Percentiles rank a stretch among this genome's conserved stretches.
Conservation (phyloP, 306 rosid species). For the Vigna hirtella region DNA sequence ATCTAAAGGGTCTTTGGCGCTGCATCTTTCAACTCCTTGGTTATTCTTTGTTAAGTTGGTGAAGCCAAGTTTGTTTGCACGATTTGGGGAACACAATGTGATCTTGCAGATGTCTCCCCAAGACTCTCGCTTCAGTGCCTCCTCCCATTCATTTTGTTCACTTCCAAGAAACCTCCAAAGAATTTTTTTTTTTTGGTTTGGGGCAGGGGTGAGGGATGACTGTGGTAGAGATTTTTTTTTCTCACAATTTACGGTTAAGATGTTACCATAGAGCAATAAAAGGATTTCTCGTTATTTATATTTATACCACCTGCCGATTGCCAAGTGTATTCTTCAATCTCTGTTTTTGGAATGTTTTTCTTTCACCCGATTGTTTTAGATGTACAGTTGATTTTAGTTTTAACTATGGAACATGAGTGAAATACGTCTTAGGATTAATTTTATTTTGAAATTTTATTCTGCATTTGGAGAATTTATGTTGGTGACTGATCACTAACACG, state of each 20-base stretch:
- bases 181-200: background rate
- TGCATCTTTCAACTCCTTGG: slow-evolving; percentile 27
- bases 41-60: slow-evolving; percentile 41
- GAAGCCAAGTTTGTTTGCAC: slow-evolving; percentile 48
- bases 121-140: slow-evolving; percentile 23
- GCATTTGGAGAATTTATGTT: background rate
- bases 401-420: background rate
- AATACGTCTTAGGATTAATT: background rate
- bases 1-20: slow-evolving; percentile 37
- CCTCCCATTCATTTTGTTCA: slow-evolving; percentile 50
- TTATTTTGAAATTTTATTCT: background rate
- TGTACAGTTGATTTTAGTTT: background rate
- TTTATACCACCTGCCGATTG: slow-evolving; percentile 20
- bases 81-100: slow-evolving; percentile 32
- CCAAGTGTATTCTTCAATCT: slow-evolving; percentile 14
- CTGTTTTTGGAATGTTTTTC: background rate
- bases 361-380: background rate
- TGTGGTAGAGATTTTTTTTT: background rate
- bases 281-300: slow-evolving; percentile 43
- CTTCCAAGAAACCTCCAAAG: slow-evolving; percentile 32
- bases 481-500: background rate
- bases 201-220: slow-evolving; percentile 2
- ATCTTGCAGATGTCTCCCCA: slow-evolving; percentile 25
- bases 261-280: slow-evolving; percentile 46
- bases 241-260: slow-evolving; percentile 36